Percentiles rank a stretch among this genome's conserved stretches.
These are phyloP conservation scores for Jimgerdemannia flammicorona DNA, from an alignment of 192 early-diverging fungal genomes.

Conservation along the genomic window DNA sequence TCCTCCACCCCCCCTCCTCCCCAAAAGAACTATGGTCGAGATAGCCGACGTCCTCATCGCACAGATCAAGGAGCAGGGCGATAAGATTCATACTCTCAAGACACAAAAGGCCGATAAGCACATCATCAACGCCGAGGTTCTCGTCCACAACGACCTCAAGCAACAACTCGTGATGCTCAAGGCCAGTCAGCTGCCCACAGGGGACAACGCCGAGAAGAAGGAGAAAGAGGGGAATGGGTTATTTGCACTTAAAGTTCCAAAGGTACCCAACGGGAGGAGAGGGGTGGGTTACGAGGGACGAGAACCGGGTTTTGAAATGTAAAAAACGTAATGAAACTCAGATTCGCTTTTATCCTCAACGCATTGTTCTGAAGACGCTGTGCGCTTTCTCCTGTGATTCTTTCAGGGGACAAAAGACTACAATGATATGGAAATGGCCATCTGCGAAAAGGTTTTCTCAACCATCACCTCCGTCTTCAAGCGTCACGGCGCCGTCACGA, in stretches of 20 bases:
- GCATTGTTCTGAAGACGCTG: neutral
- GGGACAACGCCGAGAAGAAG: conserved; percentile 1
- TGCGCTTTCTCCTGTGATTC: neutral
- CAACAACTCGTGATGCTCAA: conserved; percentile 46
- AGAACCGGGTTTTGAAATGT: too few species aligned
- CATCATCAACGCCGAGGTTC: conserved; percentile 53
- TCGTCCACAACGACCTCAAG: conserved; percentile 56
- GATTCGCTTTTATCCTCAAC: too few species aligned
- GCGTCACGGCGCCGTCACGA: conserved; percentile 95
- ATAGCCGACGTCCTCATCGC: conserved; percentile 10
- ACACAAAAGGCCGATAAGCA: conserved; percentile 53
- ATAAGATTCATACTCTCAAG: conserved; percentile 59
- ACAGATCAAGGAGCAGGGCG: conserved; percentile 58
- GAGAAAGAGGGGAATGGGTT: conserved; percentile 42
- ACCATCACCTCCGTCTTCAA: conserved; percentile 89
- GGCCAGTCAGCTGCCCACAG: conserved; percentile 9
- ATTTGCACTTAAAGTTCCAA: conserved; percentile 74
- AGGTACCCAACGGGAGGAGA: conserved; percentile 39
- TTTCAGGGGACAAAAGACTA: conserved; percentile 91
- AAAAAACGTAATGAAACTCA: too few species aligned
- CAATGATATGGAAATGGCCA: conserved; percentile 94
- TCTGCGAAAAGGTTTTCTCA: conserved; percentile 86
- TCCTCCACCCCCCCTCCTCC: neutral
- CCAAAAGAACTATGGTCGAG: neutral
- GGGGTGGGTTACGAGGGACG: too few species aligned